Conservation (phyloP, 495 filamentous ascomycete species). For the Hypoxylon subgilvum region DNA sequence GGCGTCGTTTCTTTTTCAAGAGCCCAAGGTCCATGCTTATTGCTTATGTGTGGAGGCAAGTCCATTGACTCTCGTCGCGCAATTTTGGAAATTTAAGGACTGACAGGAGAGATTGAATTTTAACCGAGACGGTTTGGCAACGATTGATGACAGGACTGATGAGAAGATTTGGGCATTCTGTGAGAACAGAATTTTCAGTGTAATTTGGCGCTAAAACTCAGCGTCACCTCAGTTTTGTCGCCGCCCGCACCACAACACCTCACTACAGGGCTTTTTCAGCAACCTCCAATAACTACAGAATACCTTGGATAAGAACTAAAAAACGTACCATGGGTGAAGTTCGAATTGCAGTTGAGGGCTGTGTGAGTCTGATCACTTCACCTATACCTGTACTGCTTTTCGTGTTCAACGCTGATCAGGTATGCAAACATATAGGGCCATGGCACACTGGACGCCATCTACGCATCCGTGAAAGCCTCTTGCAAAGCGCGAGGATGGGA, state of each 20-base stretch:
- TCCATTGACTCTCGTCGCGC: too few relatives aligned
- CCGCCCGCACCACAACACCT: too few relatives aligned
- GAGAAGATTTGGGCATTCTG: background rate
- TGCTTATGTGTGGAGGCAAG: too few relatives aligned
- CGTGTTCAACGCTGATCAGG: slow-evolving; percentile 10
- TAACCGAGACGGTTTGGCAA: too few relatives aligned
- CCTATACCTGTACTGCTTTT: background rate
- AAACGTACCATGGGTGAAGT: slow-evolving; percentile 43
- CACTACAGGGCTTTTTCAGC: background rate
- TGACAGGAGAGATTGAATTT: too few relatives aligned
- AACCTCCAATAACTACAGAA: background rate
- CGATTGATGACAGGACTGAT: background rate
- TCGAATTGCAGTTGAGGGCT: slow-evolving; percentile 74
- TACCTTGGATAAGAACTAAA: background rate
- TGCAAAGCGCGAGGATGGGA: slow-evolving; percentile 73
- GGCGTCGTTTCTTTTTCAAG: too few relatives aligned
- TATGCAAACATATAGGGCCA: slow-evolving; percentile 67
- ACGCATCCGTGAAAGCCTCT: slow-evolving; percentile 70
- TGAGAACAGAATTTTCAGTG: slow-evolving; percentile 3
- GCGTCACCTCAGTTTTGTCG: too few relatives aligned
- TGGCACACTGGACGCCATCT: slow-evolving; percentile 88
- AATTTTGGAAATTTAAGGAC: too few relatives aligned
- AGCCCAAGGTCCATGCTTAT: too few relatives aligned
- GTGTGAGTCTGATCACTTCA: slow-evolving; percentile 60
- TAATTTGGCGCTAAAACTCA: slow-evolving; percentile 4